Base-by-base conservation (phyloP, 768 basidiomycete genomes). In the Termitomyces bulborhizus region DNA sequence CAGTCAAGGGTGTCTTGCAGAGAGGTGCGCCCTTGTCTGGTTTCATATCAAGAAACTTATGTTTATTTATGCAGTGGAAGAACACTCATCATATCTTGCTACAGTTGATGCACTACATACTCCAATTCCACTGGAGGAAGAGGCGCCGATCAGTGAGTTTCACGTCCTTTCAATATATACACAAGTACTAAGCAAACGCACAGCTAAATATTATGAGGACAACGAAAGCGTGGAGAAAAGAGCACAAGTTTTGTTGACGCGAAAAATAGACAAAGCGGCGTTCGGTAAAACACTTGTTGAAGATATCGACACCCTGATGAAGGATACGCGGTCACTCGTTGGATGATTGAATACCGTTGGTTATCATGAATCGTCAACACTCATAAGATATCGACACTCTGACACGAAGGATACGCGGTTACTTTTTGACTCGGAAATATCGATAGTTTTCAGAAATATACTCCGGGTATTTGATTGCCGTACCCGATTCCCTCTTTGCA, bases 231-330 rank as follows among this genome's bases (percentile, higher is more conserved):
- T 54, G 16, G 57, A 62, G 52, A 42, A 54, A 9, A 42, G 42
- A 21, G 55, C 62, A 8, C 48, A 47, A 11, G 51, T 47, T 46
- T 40, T 62, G 26, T 57, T 66, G 51, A 56, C 56, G 16, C 55
- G 62, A 16, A 66, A 66, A 54, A 51, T 58, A 26, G 62, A 56
- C 4, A 66, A 66, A 55, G 63, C 63, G 31, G 57, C 46, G 12
- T 15, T 57, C 48, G 62, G 62, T 3, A 40, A 55, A 9, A 55
- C 50, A 24, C 55, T 65, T 16, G 51, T 60, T 1, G 42, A 56
- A 15, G 65, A 66, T 55, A 51, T 66, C n/a, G 59, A 63, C 36
- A 56, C 29, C 6, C 47, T 66, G 46, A 39, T 59, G 57, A 43
- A 56, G 36, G 65, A 61, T 29, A 32, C 51, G 5, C 15, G 55